Evolutionary conservation across 352 stramenopile genomes (phyloP), one percentile per base, ranked within the genome.

Genomic region (Phytopythium delawarense): DNA sequence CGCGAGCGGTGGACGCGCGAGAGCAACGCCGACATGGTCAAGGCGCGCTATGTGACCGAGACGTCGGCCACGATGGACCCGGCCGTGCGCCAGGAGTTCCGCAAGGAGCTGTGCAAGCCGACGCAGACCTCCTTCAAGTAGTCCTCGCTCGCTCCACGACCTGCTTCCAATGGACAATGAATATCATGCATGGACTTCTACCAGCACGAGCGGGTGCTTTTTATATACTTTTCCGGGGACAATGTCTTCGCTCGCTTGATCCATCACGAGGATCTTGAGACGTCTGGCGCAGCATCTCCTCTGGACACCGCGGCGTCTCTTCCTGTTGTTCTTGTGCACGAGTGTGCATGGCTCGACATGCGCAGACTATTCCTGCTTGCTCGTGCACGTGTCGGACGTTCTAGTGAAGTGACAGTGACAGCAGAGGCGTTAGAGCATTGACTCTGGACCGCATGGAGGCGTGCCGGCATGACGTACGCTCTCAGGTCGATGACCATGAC

Each of bases 401-500:
- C 53, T 59, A 11, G 5, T 11, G 7, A 18, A 21, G 28, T 30
- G 30, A 20, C 7, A 25, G 11, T 15, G 40, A 42, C 23, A 39
- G 21, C 28, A 52, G 6, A 20, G 4, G 25, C 18, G 46, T 52
- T 20, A 28, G 25, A 8, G 12, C 25, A 34, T 7, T 7, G 25
- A 12, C 46, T 20, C 7, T 34, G 15, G 15, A 45, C 5, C 5
- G n/a, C 4, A 45, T 21, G 12, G 16, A 45, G 40, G 3, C 16
- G 2, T 21, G 40, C 2, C 28, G 12, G 11, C 30, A 1, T 5
- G 21, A 70, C 79, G 65, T 70, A 91, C 81, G 69, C 71, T 85
- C 81, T 78, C 64, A 97, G 65, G 60, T 97, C 90, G 61, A 97
- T 88, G 15, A 97, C 79, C 77, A 97, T 88, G 63, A 86, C 89